Percentiles rank a stretch among this genome's conserved stretches.
These are phyloP conservation scores for Heterobasidion annosum DNA, from an alignment of 1,284 basidiomycete species.

Conservation along the genomic window DNA sequence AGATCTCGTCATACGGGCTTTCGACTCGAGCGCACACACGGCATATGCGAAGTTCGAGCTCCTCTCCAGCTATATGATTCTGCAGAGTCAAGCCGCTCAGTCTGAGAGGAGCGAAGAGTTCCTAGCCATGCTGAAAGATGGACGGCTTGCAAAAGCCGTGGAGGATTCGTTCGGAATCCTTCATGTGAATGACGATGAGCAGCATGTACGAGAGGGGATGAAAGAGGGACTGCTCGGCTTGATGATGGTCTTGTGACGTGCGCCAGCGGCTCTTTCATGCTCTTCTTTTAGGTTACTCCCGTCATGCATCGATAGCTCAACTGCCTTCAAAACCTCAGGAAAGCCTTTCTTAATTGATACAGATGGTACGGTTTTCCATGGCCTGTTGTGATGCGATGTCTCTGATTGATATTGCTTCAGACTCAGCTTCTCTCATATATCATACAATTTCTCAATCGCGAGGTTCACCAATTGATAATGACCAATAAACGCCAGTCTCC, in stretches of 20 bases:
- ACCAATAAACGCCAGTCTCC: too few relatives aligned
- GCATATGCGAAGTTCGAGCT: conserved; percentile 11
- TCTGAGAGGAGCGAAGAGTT: conserved; percentile 21
- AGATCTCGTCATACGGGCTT: conserved; percentile 7
- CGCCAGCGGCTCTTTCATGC: neutral
- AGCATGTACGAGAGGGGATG: conserved; percentile 7
- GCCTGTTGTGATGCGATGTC: too few relatives aligned
- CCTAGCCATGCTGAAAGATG: conserved; percentile 26
- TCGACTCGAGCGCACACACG: conserved; percentile 17
- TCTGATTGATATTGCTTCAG: too few relatives aligned
- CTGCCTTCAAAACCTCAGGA: too few relatives aligned
- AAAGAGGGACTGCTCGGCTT: conserved; percentile 10
- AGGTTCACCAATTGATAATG: too few relatives aligned
- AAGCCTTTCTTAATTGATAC: too few relatives aligned
- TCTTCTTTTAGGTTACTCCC: neutral
- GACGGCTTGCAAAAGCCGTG: conserved; percentile 22
- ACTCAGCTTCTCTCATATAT: too few relatives aligned
- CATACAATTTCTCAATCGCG: too few relatives aligned
- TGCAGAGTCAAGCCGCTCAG: conserved; percentile 5
- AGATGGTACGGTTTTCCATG: too few relatives aligned
- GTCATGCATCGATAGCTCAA: too few relatives aligned
- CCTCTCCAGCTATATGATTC: conserved; percentile 5
- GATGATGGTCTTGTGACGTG: conserved; percentile 10
- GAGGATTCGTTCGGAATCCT: conserved; percentile 19
- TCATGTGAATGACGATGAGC: conserved; percentile 1